These are phyloP conservation scores for Gleditsia sinensis DNA, from an alignment of 306 rosid genomes.

Conservation along the genomic window DNA sequence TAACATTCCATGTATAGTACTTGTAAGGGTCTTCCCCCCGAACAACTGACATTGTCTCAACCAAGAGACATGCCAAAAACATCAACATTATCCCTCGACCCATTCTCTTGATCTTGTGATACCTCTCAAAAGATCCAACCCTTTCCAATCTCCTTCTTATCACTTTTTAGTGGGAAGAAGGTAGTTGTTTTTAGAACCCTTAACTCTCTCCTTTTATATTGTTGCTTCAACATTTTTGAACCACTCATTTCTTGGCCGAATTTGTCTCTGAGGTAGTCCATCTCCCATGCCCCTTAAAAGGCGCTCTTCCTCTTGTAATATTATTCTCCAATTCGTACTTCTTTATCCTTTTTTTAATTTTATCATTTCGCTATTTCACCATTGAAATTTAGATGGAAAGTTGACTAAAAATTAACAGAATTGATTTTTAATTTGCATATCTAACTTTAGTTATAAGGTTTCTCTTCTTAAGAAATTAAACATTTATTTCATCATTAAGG, in stretches of 20 bases:
- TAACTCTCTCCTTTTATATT: constrained; percentile 40
- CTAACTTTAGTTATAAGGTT: no score
- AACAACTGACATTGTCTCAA: constrained; percentile 26
- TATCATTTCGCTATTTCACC: neutral
- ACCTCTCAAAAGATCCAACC: neutral
- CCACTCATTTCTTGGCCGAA: constrained; percentile 35
- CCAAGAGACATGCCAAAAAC: constrained; percentile 43
- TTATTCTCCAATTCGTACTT: neutral
- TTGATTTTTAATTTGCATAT: no score
- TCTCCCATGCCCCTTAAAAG: constrained; percentile 9
- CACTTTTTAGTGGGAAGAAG: constrained; percentile 40
- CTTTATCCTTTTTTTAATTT: neutral
- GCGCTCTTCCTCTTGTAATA: constrained; percentile 37
- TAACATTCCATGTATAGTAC: constrained; percentile 52
- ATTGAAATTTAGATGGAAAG: no score
- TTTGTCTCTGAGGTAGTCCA: neutral
- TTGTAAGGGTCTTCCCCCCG: constrained; percentile 53
- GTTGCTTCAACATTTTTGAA: neutral
- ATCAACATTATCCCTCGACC: constrained; percentile 4
- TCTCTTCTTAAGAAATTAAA: no score
- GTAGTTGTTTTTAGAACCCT: neutral
- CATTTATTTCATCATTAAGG: no score
- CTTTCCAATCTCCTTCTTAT: constrained; percentile 12
- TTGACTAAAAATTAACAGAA: no score
- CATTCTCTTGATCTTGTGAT: constrained; percentile 11